A percentile compares a stretch with the other conserved stretches of the same genome.
Conservation (phyloP, 2,329 filamentous ascomycete species). For the Fusarium albidum region DNA sequence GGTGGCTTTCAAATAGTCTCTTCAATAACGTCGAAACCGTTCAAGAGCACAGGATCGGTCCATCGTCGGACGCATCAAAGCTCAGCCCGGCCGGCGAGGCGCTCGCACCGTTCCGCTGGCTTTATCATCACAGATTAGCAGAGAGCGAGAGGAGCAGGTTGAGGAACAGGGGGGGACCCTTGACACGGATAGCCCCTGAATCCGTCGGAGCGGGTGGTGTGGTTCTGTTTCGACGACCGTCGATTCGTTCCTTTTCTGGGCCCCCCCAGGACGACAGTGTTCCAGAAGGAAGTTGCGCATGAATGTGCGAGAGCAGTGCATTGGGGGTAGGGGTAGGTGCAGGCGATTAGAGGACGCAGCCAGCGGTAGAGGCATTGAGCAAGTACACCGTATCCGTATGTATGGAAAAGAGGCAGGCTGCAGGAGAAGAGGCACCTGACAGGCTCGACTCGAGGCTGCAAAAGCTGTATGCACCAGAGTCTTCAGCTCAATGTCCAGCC, state of each 20-base stretch:
- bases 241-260: constrained; percentile 5
- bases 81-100: constrained; percentile 3
- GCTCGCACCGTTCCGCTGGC: background rate
- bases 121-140: background rate
- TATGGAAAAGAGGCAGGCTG: background rate
- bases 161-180: constrained; percentile 12
- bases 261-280: constrained; percentile 8
- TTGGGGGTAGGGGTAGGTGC: background rate
- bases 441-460: constrained; percentile 4
- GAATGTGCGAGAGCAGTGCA: constrained; percentile 19
- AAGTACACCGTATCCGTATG: background rate
- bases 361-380: background rate
- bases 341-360: no score
- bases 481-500: constrained; percentile 26
- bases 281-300: constrained; percentile 28
- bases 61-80: background rate
- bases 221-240: constrained; percentile 25
- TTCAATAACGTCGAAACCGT: background rate
- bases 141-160: constrained; percentile 11
- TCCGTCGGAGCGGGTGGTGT: constrained; percentile 32
- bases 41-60: background rate
- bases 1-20: background rate
- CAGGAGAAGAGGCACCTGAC: background rate
- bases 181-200: constrained; percentile 35
- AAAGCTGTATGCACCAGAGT: constrained; percentile 7